Conservation (phyloP, 1,284 basidiomycete species). For the Pascua sp. region DNA sequence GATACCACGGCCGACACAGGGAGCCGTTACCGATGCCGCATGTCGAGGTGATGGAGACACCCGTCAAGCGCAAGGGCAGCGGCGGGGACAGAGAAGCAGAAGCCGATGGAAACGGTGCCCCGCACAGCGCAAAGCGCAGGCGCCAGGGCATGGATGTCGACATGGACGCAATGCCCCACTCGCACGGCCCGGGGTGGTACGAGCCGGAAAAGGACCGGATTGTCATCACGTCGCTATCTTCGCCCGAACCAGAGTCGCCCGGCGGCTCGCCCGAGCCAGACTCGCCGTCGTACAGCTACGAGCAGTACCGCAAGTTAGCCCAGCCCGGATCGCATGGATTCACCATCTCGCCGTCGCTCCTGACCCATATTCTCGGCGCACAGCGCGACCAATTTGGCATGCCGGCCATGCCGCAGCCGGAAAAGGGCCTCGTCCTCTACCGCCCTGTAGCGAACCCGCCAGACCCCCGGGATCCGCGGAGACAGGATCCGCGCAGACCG, state of each 20-base stretch:
- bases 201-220: slow-evolving; percentile 48
- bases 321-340: slow-evolving; percentile 44
- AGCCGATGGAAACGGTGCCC: background rate
- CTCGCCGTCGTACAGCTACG: slow-evolving; percentile 9
- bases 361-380: slow-evolving; percentile 41
- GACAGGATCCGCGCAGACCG: background rate
- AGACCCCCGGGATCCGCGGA: no score
- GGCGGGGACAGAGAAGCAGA: slow-evolving; percentile 1
- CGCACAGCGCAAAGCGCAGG: slow-evolving; percentile 1
- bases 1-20: background rate
- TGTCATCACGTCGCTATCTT: slow-evolving; percentile 37
- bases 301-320: slow-evolving; percentile 21
- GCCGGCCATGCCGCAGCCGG: slow-evolving; percentile 3
- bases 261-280: slow-evolving; percentile 19
- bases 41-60: slow-evolving; percentile 18
- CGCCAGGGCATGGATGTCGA: slow-evolving; percentile 1
- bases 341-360: slow-evolving; percentile 42
- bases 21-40: background rate
- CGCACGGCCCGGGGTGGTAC: slow-evolving; percentile 28
- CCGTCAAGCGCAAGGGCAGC: slow-evolving; percentile 6
- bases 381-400: slow-evolving; percentile 25
- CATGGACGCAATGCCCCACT: background rate
- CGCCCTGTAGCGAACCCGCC: slow-evolving; percentile 21
- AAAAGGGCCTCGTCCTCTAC: slow-evolving; percentile 38
- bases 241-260: slow-evolving; percentile 18